Percentiles rank a stretch among this genome's conserved stretches.
Conservation (phyloP, 352 stramenopile genomes). For the Globisporangium cystogenes region DNA sequence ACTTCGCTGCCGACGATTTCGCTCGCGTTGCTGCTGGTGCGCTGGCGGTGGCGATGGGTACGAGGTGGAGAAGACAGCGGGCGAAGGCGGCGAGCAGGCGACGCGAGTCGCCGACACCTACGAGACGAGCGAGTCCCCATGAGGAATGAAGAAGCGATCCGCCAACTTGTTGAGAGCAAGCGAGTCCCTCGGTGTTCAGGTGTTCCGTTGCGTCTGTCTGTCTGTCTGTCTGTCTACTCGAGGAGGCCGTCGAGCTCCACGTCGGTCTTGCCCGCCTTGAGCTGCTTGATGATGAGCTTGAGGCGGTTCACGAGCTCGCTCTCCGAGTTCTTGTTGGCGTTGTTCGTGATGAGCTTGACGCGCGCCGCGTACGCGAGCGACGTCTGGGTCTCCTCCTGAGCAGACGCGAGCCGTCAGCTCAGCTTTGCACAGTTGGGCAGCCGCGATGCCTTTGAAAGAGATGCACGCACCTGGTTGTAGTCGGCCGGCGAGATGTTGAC, state of each 20-base stretch:
- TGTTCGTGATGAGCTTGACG: conserved; percentile 89
- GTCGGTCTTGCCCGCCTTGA: conserved; percentile 56
- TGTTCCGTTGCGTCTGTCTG: not conserved
- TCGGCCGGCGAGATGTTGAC: conserved; percentile 87
- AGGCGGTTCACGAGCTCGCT: conserved; percentile 79
- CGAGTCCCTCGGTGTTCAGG: not conserved
- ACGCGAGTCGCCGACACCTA: too few relatives aligned
- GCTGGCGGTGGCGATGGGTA: too few relatives aligned
- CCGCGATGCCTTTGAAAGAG: too few relatives aligned
- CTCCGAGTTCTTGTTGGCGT: conserved; percentile 81
- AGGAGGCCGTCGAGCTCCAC: conserved; percentile 65
- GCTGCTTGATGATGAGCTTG: conserved; percentile 81
- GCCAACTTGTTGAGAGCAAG: conserved; percentile 86
- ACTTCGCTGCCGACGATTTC: not conserved
- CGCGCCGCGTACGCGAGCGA: conserved; percentile 78
- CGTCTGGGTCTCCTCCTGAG: conserved; percentile 78
- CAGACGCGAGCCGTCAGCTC: not conserved
- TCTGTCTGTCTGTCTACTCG: conserved; percentile 18
- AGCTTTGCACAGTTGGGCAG: too few relatives aligned
- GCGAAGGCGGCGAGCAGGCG: too few relatives aligned
- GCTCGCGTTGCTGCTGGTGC: not conserved
- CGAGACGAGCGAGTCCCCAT: conserved; percentile 7
- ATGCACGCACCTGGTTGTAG: conserved; percentile 69
- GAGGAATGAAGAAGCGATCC: conserved; percentile 67
- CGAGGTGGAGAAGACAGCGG: too few relatives aligned